A percentile compares a stretch with the other conserved stretches of the same genome.
Evolutionary conservation across 192 early-diverging fungal species (phyloP).

Genomic region (Thoreauomyces humboldtii): DNA sequence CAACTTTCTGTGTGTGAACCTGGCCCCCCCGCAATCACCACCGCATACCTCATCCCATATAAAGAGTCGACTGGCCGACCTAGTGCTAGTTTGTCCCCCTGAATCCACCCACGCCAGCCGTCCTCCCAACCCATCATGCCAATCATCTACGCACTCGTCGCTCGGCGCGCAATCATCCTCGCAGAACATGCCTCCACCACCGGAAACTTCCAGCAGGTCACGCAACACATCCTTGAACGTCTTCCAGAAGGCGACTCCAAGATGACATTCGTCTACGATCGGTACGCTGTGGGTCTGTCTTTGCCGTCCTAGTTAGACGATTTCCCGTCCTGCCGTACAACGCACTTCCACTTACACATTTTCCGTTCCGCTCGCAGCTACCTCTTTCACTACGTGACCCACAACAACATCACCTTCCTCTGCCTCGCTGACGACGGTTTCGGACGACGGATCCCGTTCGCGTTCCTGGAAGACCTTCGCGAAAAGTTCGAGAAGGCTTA

Average conservation of each 20-base stretch:
- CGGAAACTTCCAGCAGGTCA: constrained; percentile 73
- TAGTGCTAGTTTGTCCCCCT: too few relatives aligned
- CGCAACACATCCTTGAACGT: constrained; percentile 83
- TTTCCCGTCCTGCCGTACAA: too few relatives aligned
- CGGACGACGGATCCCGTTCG: constrained; percentile 81
- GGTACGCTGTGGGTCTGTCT: too few relatives aligned
- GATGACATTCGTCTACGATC: constrained; percentile 88
- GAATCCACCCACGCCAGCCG: too few relatives aligned
- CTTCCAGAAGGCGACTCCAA: constrained; percentile 89
- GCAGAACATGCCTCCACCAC: constrained; percentile 79
- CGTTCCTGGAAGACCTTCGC: constrained; percentile 82
- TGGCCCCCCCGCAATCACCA: too few relatives aligned
- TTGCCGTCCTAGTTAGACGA: too few relatives aligned
- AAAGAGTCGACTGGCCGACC: too few relatives aligned
- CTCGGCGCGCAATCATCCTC: constrained; percentile 72
- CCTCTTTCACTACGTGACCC: constrained; percentile 87
- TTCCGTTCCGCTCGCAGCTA: constrained; percentile 56
- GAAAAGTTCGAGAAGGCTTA: constrained; percentile 60
- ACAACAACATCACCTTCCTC: constrained; percentile 78
- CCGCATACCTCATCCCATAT: too few relatives aligned
- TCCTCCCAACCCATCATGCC: constrained; percentile 57
- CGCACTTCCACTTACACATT: too few relatives aligned
- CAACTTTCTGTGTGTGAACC: too few relatives aligned
- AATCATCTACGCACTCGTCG: constrained; percentile 80
- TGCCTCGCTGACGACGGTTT: constrained; percentile 80